Evolutionary conservation across 768 basidiomycete genomes (phyloP), one percentile per base, ranked within the genome.

Genomic region (Leccinum incarnatum): DNA sequence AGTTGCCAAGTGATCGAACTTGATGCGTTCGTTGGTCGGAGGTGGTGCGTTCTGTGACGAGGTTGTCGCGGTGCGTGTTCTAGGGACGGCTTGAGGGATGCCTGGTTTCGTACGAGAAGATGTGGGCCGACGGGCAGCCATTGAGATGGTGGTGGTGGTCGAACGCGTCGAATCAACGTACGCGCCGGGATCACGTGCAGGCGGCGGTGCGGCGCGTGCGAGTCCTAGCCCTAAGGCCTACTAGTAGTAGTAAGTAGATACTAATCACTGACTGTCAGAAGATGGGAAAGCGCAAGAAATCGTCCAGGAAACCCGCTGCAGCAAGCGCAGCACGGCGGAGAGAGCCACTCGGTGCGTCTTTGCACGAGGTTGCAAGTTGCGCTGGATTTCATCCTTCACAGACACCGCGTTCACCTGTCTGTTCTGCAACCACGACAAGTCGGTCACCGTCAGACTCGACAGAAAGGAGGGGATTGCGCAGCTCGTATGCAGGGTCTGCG

Each of bases 201-300:
- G 56, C 55, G n/a, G 49, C 9, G 29, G 50, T 50, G 19, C 11
- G 8, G 30, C n/a, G 10, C n/a, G 25, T 9, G 23, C 23, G 17
- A 25, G 37, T 17, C 4, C 17, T 47, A 42, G 45, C 17, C 12
- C 32, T 32, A 32, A n/a, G 1, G 21, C 11, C 45, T 14, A 30
- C 10, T 30, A 5, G 30, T 10, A 12, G 30, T 32, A 32, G 30
- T 32, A 32, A 32, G 30, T 32, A 32, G 32, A 32, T 32, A 32
- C 32, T 32, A 23, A 53, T 19, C n/a, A 9, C 54, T 42, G n/a
- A 21, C 21, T 17, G 9, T 19, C 34, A 21, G 34, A 45, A 11
- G 25, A 94, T 94, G 92, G 92, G 92, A 59, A 94, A 94, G 75
- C 86, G 92, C 65, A 94, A 94, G 76, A 94, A 94, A 74, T 91